Conservation (phyloP, 2,329 filamentous ascomycete species). For the Beauveria bassiana region DNA sequence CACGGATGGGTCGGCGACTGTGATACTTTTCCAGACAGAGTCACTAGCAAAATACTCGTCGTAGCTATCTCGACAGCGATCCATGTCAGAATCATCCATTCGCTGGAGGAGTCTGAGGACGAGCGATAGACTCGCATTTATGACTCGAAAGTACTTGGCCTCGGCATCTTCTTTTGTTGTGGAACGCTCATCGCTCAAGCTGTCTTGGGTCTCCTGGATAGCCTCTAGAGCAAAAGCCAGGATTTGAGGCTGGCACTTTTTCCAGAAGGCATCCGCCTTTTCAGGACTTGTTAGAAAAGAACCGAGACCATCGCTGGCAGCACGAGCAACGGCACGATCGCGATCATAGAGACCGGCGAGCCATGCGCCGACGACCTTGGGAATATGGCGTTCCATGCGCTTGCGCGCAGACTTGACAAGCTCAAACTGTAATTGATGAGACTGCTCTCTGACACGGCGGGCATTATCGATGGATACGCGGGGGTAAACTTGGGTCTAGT, state of each 20-base stretch:
- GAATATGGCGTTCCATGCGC: slow-evolving; percentile 72
- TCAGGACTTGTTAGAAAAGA: slow-evolving; percentile 72
- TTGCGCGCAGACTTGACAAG: slow-evolving; percentile 61
- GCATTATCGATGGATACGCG: slow-evolving; percentile 85
- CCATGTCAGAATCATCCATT: slow-evolving; percentile 43
- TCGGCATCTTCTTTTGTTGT: slow-evolving; percentile 79
- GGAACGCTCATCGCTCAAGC: slow-evolving; percentile 81
- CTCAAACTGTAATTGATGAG: slow-evolving; percentile 65
- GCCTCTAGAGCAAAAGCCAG: slow-evolving; percentile 76
- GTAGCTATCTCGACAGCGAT: slow-evolving; percentile 55
- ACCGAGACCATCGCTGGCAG: slow-evolving; percentile 69
- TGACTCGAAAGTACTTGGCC: slow-evolving; percentile 75
- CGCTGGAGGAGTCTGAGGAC: slow-evolving; percentile 45
- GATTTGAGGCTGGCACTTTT: slow-evolving; percentile 71
- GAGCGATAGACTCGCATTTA: slow-evolving; percentile 47
- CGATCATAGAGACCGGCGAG: slow-evolving; percentile 81
- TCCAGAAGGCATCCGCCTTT: slow-evolving; percentile 71
- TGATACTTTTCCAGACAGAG: slow-evolving; percentile 59
- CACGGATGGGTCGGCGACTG: slow-evolving; percentile 49
- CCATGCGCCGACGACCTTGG: slow-evolving; percentile 80
- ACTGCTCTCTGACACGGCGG: slow-evolving; percentile 77
- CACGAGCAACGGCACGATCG: slow-evolving; percentile 66
- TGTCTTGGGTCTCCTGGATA: slow-evolving; percentile 70
- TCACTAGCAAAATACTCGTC: slow-evolving; percentile 58
- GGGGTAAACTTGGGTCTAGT: slow-evolving; percentile 75